Evolutionary conservation across 2,329 filamentous ascomycete species (phyloP).

Genomic region (Trichoderma breve): DNA sequence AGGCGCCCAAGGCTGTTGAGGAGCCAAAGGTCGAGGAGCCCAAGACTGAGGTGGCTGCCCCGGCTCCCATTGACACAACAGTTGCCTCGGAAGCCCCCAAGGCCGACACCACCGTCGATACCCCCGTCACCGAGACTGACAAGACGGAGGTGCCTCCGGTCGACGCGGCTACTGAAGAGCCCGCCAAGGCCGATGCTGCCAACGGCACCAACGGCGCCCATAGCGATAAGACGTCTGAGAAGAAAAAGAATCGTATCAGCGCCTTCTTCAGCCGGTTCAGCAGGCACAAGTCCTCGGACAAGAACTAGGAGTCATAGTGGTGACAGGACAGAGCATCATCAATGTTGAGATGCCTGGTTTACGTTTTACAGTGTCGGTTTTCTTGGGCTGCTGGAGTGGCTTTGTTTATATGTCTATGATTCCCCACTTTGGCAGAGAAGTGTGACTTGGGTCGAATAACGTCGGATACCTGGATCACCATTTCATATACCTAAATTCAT

Average conservation of each 20-base stretch:
- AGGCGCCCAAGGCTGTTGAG: constrained; percentile 7
- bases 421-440: constrained; percentile 36
- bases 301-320: constrained; percentile 26
- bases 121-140: constrained; percentile 23
- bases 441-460: constrained; percentile 32
- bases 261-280: constrained; percentile 59
- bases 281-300: constrained; percentile 45
- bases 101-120: constrained; percentile 19
- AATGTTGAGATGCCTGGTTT: constrained; percentile 17
- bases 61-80: constrained; percentile 3
- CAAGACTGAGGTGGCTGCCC: background rate
- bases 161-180: constrained; percentile 19
- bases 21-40: constrained; percentile 17
- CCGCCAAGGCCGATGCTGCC: constrained; percentile 23
- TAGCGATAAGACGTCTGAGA: constrained; percentile 30
- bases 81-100: constrained; percentile 22
- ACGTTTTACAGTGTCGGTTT: constrained; percentile 27
- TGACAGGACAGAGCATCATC: constrained; percentile 15
- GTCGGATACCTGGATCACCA: constrained; percentile 33
- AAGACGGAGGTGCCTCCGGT: constrained; percentile 21
- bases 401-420: constrained; percentile 39
- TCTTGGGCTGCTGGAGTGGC: constrained; percentile 36
- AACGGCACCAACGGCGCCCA: constrained; percentile 25
- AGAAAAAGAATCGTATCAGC: constrained; percentile 65
- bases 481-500: constrained; percentile 37